These are phyloP conservation scores for Mallotus repandus DNA, from an alignment of 441 rosid genomes.

Conservation along the genomic window DNA sequence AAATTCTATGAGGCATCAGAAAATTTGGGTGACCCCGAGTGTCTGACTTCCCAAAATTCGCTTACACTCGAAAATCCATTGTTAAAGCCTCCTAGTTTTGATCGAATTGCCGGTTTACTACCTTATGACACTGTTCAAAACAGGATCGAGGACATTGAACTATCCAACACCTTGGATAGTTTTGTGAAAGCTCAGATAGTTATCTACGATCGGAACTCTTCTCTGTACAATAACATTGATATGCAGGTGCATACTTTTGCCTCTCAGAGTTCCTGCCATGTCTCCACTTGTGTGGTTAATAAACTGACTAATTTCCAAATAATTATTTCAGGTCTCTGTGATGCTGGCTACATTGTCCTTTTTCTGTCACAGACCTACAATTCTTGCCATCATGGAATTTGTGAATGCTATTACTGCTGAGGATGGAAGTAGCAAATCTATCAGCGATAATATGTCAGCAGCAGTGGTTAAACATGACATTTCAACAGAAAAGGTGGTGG, in stretches of 20 bases:
- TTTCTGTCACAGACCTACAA: conserved; percentile 95
- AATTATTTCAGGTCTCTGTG: conserved; percentile 66
- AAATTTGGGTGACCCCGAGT: conserved; percentile 60
- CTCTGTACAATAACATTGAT: conserved; percentile 68
- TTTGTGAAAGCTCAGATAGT: conserved; percentile 95
- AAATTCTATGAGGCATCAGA: conserved; percentile 92
- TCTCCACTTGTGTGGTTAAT: neutral
- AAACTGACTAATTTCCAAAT: conserved; percentile 27
- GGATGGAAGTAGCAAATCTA: conserved; percentile 59
- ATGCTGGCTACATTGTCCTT: conserved; percentile 87
- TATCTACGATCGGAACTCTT: conserved; percentile 75
- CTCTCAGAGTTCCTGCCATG: neutral
- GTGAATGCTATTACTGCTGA: conserved; percentile 69
- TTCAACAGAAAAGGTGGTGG: conserved; percentile 42
- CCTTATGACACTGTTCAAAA: conserved; percentile 50
- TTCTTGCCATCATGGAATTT: conserved; percentile 94
- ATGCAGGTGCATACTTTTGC: conserved; percentile 51
- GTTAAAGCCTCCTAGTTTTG: conserved; percentile 74
- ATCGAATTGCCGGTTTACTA: conserved; percentile 71
- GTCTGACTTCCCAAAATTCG: conserved; percentile 26
- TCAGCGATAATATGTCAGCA: conserved; percentile 57
- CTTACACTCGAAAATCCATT: conserved; percentile 31
- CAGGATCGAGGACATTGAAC: conserved; percentile 42
- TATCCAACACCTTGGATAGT: conserved; percentile 60
- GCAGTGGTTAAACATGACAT: conserved; percentile 39